These are phyloP conservation scores for Orbilia ellipsospora DNA, from an alignment of 2,329 filamentous ascomycete genomes.

Conservation along the genomic window DNA sequence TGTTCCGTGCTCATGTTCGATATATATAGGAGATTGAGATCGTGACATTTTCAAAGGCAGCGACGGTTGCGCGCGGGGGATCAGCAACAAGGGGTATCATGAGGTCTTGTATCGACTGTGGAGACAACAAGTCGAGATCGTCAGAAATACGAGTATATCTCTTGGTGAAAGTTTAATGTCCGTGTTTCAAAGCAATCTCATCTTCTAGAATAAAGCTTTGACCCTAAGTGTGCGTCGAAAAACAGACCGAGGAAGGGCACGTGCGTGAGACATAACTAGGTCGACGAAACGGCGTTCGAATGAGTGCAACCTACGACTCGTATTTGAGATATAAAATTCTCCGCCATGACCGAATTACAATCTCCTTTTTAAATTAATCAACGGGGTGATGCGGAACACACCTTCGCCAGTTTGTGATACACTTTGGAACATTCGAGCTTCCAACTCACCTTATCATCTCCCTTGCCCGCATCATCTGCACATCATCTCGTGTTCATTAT, in stretches of 20 bases:
- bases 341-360: not conserved
- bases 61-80: slow-evolving; percentile 31
- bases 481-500: not conserved
- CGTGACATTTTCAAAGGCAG: slow-evolving; percentile 4
- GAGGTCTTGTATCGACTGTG: slow-evolving; percentile 14
- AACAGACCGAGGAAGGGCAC: slow-evolving; percentile 18
- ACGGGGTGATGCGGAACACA: not conserved
- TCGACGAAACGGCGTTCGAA: not conserved
- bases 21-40: not conserved
- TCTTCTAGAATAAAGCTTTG: slow-evolving; percentile 45
- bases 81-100: slow-evolving; percentile 40
- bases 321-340: slow-evolving; percentile 26
- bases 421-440: too few species aligned
- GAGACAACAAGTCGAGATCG: slow-evolving; percentile 2
- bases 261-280: not conserved
- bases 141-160: slow-evolving; percentile 8
- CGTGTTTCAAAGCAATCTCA: not conserved
- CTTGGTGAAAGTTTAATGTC: not conserved
- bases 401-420: too few species aligned
- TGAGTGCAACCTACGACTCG: slow-evolving; percentile 7
- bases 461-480: too few species aligned
- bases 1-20: too few species aligned
- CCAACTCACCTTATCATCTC: too few species aligned
- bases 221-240: slow-evolving; percentile 19
- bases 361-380: slow-evolving; percentile 1